Conservation (phyloP, 805 yeast genomes). For the Nakazawaea anatomiae region DNA sequence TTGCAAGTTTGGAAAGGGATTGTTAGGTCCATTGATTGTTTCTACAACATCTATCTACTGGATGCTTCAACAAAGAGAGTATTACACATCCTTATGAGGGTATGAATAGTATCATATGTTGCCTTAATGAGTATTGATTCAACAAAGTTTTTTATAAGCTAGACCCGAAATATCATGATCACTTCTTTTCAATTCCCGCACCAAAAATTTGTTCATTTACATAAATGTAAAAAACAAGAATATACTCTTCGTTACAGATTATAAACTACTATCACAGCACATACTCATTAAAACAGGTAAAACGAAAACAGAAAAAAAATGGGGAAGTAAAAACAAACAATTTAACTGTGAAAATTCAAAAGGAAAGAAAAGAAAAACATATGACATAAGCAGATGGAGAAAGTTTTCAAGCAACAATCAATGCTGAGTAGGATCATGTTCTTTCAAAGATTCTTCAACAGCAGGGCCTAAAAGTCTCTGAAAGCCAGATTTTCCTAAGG, state of each 20-base stretch:
- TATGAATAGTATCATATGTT: neutral
- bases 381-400: neutral
- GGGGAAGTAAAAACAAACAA: too few relatives aligned
- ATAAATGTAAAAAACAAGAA: too few relatives aligned
- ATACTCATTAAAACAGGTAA: neutral
- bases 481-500: conserved; percentile 87
- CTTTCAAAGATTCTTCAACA: conserved; percentile 69
- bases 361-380: neutral
- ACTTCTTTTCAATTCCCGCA: too few relatives aligned
- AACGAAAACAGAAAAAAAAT: neutral
- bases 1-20: conserved; percentile 80
- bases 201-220: too few relatives aligned
- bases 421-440: conserved; percentile 71
- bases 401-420: neutral
- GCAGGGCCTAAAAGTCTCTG: conserved; percentile 93
- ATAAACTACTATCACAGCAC: neutral
- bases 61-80: conserved; percentile 73
- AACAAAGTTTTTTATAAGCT: too few relatives aligned
- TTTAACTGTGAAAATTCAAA: neutral
- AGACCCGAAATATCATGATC: too few relatives aligned
- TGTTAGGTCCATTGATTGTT: conserved; percentile 84
- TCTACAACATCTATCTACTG: conserved; percentile 67
- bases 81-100: conserved; percentile 31
- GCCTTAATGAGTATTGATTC: too few relatives aligned
- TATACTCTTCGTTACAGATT: neutral